Evolutionary conservation across 208 protist genomes (phyloP), one percentile per base, ranked within the genome.

Genomic region (Zelonia costaricensis): DNA sequence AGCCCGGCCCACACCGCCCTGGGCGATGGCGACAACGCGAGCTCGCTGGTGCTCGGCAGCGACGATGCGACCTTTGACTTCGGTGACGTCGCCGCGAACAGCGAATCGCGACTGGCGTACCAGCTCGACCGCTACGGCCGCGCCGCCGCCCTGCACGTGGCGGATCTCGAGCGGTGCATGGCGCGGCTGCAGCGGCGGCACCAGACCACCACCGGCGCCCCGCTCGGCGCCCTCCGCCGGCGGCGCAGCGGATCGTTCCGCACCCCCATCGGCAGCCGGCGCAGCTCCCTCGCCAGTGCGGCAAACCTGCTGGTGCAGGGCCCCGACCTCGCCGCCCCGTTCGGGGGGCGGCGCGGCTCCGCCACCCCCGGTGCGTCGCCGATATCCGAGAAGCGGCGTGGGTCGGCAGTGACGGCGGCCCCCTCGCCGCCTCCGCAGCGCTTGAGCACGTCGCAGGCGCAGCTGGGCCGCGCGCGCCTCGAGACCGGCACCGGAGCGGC

Each of bases 11-110:
- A 2, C 44, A 42, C 31, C 16, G 43, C 10, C 20, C 22, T 3
- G 12, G 49, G 12, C 12, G 18, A 18, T 4, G 27, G 13, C 5
- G 12, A 2, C 22, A 7, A n/a, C 18, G 8, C 35, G 31, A 18
- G 36, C 62, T 49, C 52, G 15, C 7, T 47, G 53, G 16, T 15
- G 18, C 46, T 13, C 33, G 58, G 25, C 10, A 1, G 22, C 2
- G 38, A 52, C 35, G 73, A 79, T 12, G 76, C 85, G 16, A 55
- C 76, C 22, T 72, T 82, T 23, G 84, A 91, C n/a, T 53, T 81
- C 15, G 69, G 87, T 12, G 79, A 91, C 64, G 69, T 91, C 18
- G 80, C 84, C 12, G 83, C 69, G 3, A 95, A 95, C 62, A 78
- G 78, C 0, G 82, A 92, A 59, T 81, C 74, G 47, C 81, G 84